Conservation (phyloP, 2,329 filamentous ascomycete genomes). For the Ophiostoma perfectum region DNA sequence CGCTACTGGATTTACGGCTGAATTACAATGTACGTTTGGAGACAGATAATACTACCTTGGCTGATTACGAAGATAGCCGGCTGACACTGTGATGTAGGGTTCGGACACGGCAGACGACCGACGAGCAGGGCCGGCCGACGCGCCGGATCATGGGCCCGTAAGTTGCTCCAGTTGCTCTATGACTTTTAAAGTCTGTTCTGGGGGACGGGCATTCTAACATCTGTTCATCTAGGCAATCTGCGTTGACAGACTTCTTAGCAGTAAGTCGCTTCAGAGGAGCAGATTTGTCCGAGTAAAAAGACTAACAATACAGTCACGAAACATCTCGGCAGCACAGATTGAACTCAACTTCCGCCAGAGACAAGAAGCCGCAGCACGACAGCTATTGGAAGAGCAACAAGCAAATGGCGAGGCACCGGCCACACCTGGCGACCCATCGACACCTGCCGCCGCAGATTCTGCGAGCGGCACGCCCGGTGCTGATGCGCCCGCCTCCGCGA, state of each 20-base stretch:
- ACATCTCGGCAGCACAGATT: constrained; percentile 60
- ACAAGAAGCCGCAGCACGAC: constrained; percentile 37
- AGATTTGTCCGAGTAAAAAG: background rate
- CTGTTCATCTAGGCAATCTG: constrained; percentile 39
- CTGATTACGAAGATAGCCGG: background rate
- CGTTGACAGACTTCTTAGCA: constrained; percentile 50
- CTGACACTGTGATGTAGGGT: constrained; percentile 15
- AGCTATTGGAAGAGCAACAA: constrained; percentile 31
- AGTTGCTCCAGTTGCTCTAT: constrained; percentile 21
- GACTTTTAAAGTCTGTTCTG: too few species aligned
- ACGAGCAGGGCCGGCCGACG: constrained; percentile 13
- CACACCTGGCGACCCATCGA: background rate
- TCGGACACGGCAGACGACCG: constrained; percentile 14
- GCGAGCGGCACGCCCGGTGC: background rate
- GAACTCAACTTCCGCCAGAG: constrained; percentile 46
- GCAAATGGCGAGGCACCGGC: constrained; percentile 13
- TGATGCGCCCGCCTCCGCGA: background rate
- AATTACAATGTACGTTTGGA: too few species aligned
- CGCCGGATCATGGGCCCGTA: constrained; percentile 33
- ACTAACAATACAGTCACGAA: constrained; percentile 51
- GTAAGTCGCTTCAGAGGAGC: constrained; percentile 16
- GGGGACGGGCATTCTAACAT: background rate
- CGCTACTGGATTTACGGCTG: too few species aligned
- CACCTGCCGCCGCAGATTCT: background rate
- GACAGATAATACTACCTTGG: too few species aligned